These are phyloP conservation scores for Pharus latifolius DNA, from an alignment of 176 grass and related monocot species.

Conservation along the genomic window DNA sequence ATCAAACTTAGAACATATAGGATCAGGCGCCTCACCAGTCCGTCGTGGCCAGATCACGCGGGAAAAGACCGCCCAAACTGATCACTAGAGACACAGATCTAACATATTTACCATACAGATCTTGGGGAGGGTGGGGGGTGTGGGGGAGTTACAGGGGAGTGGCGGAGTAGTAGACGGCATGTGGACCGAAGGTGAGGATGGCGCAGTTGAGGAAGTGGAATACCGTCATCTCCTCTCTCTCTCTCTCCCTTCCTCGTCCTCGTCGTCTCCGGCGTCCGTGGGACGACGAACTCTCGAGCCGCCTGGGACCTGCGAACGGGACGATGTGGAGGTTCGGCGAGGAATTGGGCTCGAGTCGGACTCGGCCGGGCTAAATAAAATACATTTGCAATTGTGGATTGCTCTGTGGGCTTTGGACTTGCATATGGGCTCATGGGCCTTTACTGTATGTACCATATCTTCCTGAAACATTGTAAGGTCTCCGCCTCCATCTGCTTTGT, in stretches of 20 bases:
- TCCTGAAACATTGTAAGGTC: too few species aligned
- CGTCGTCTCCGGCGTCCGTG: slow-evolving; percentile 22
- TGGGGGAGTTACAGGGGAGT: slow-evolving; percentile 57
- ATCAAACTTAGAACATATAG: not conserved
- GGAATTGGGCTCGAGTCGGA: slow-evolving; percentile 6
- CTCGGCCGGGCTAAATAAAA: not conserved
- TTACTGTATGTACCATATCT: too few species aligned
- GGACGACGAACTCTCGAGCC: slow-evolving; percentile 16
- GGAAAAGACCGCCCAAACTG: not conserved
- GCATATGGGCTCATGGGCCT: not conserved
- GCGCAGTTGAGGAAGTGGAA: slow-evolving; percentile 99
- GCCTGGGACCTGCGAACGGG: not conserved
- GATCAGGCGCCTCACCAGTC: not conserved
- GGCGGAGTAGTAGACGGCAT: slow-evolving; percentile 96
- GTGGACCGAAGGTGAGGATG: slow-evolving; percentile 92
- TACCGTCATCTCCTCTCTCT: slow-evolving; percentile 63
- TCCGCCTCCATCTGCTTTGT: too few species aligned
- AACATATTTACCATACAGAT: slow-evolving; percentile 8
- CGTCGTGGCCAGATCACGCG: not conserved
- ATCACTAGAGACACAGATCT: slow-evolving; percentile 9
- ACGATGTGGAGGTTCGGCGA: not conserved
- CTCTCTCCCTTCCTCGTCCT: not conserved
- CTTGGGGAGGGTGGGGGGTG: not conserved
- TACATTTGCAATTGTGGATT: not conserved
- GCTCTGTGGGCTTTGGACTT: not conserved